Evolutionary conservation across 2,329 filamentous ascomycete genomes (phyloP).

Genomic region (Emericellopsis cladophorae): DNA sequence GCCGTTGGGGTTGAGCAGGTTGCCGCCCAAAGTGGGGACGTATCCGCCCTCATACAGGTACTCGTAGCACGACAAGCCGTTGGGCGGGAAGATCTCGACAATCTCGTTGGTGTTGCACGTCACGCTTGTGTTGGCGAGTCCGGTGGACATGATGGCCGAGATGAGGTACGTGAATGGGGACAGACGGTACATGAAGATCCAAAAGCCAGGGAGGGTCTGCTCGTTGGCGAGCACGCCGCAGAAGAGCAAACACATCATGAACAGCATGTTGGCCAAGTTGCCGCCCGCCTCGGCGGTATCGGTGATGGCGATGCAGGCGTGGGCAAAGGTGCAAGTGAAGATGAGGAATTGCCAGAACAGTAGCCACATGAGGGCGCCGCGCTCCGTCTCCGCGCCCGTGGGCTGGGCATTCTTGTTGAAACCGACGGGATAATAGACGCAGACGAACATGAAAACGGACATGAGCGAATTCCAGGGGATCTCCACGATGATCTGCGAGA

Average conservation of each 20-base stretch:
- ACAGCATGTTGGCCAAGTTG: constrained; percentile 55
- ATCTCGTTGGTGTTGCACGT: constrained; percentile 53
- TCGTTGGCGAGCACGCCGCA: constrained; percentile 50
- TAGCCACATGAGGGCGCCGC: constrained; percentile 55
- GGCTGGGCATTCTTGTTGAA: constrained; percentile 45
- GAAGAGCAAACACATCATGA: constrained; percentile 54
- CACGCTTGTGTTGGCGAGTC: constrained; percentile 12
- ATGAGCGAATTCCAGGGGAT: constrained; percentile 73
- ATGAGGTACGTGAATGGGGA: constrained; percentile 34
- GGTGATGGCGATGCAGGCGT: constrained; percentile 50
- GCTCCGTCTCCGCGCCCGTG: constrained; percentile 36
- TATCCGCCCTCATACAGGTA: constrained; percentile 34
- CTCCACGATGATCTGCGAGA: constrained; percentile 73
- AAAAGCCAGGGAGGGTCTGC: constrained; percentile 49
- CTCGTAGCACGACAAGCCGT: constrained; percentile 35
- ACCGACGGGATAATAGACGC: constrained; percentile 60
- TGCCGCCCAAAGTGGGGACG: constrained; percentile 30
- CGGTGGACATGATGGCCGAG: constrained; percentile 12
- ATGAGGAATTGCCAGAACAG: constrained; percentile 53
- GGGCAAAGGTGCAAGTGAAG: constrained; percentile 55
- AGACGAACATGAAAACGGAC: constrained; percentile 52
- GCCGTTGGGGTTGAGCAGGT: constrained; percentile 38
- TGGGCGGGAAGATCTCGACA: constrained; percentile 47
- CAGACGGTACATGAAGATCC: constrained; percentile 61
- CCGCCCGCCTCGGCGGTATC: constrained; percentile 53